Evolutionary conservation across 2,329 filamentous ascomycete genomes (phyloP), one percentile per base, ranked within the genome.

Genomic region (Talaromyces atroroseus): DNA sequence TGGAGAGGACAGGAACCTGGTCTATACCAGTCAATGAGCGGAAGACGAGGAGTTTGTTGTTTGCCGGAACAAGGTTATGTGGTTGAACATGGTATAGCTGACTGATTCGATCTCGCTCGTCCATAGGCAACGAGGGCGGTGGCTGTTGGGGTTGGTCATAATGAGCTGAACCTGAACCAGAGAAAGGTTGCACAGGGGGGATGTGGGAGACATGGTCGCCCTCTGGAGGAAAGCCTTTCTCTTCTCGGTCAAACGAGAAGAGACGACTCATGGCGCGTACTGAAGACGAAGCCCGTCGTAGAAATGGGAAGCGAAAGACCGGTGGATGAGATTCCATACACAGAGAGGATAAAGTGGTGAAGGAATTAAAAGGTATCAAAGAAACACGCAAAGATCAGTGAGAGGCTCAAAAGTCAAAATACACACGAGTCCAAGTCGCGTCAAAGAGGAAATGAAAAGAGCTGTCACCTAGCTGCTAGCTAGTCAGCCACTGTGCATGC

Each of bases 21-120:
- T 71, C 68, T 44, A 76, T 75, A 20, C 73, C 73, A 1, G 68
- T 72, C 38, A 75, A 65, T 10, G 70, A 68, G 26, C 73, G 71
- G 59, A 74, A 76, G 16, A 71, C 65, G 47, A 72, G 66, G 4
- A 75, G 65, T 42, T 73, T 72, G 58, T 74, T 71, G 46, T 65
- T 65, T 24, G 66, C 59, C 12, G 70, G 70, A 34, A 73, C 34
- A 8, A 57, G 10, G 36, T 48, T 46, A 4, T 46, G 32, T 1
- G 38, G 40, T 14, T 68, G 48, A 36, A 52, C 44, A 21, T 53
- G 40, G 45, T 57, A 57, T 48, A 57, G 42, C 20, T 52, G 55
- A 49, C 32, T 49, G 32, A 46, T 29, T 2, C 50, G 44, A 11
- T 57, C 55, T 36, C 50, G 45, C 21, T 57, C 50, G 14, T 52